Evolutionary conservation across 2,329 filamentous ascomycete genomes (phyloP).

Genomic region (Xylaria arbuscula): DNA sequence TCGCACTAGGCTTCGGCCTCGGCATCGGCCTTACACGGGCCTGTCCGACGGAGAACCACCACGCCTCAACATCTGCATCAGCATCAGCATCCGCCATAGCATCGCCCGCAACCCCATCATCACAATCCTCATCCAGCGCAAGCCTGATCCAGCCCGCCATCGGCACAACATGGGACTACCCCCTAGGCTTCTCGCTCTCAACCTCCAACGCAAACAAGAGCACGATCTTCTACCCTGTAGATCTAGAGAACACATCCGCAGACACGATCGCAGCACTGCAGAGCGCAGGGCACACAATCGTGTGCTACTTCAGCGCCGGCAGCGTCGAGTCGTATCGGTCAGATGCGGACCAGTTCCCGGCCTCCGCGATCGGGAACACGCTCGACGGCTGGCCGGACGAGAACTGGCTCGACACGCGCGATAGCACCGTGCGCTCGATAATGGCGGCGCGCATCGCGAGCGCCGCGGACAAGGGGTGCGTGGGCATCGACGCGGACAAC

Average conservation of each 20-base stretch:
- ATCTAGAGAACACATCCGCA: conserved; percentile 35
- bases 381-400: conserved; percentile 75
- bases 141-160: conserved; percentile 25
- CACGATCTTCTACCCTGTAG: conserved; percentile 36
- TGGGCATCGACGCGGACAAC: conserved; percentile 78
- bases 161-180: conserved; percentile 40
- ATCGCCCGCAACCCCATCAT: not conserved
- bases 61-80: not conserved
- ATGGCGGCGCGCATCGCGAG: conserved; percentile 70
- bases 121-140: conserved; percentile 1
- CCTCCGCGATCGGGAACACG: conserved; percentile 66
- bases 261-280: conserved; percentile 26
- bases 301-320: conserved; percentile 81
- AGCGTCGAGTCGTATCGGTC: conserved; percentile 72
- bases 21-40: conserved; percentile 34
- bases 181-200: conserved; percentile 36
- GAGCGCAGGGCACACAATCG: conserved; percentile 53
- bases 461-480: conserved; percentile 71
- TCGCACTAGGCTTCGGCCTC: conserved; percentile 36
- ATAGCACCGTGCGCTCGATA: conserved; percentile 68
- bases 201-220: conserved; percentile 29
- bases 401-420: conserved; percentile 72
- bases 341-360: conserved; percentile 66
- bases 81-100: conserved; percentile 10
- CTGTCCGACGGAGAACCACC: not conserved